Base-by-base conservation (phyloP, 352 stramenopile genomes). In the Elongisporangium anandrum region DNA sequence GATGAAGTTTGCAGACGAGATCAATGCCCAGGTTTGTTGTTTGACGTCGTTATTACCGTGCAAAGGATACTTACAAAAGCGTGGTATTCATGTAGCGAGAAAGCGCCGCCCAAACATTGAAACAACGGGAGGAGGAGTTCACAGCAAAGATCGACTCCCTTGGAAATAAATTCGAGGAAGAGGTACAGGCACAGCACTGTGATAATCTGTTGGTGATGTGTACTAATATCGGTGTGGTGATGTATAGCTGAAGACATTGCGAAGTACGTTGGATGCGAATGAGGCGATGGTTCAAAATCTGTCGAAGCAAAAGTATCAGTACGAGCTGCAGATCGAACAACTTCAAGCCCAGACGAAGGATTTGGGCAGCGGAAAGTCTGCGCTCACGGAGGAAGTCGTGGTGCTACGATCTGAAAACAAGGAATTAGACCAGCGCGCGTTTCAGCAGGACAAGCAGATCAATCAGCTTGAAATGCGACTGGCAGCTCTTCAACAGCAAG, bases 381-480 rank as follows among this genome's bases (percentile, higher is more conserved):
- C 55, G 1, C 57, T 90, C 0, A 65, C 61, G 3, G 66, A 67
- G 5, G 81, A 93, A 56, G 53, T 95, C 12, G 72, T 84, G 38
- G 58, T 68, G 15, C 51, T 95, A 8, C 81, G 83, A 19, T 61
- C 58, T 16, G 64, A 91, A 45, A 95, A 93, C 62, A 93, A 95
- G 62, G 59, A 75, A n/a, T 63, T 95, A n/a, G 85, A 95, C 54
- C 76, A 92, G 54, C 79, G 81, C 7, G 68, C 77, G 0, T 95
- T 95, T 53, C 66, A 89, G 48, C 83, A 94, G 57, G 87, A 96
- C 49, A 96, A 96, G 39, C 69, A 85, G 59, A 78, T 92, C 38
- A 92, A 83, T 50, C 79, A 90, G 29, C 59, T 91, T 15, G 79
- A 96, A 34, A 72, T 95, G 58, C 85, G 79, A 12, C 61, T 75